Evolutionary conservation across 805 yeast species (phyloP), one percentile per base, ranked within the genome.

Genomic region (Yarrowia sp.): DNA sequence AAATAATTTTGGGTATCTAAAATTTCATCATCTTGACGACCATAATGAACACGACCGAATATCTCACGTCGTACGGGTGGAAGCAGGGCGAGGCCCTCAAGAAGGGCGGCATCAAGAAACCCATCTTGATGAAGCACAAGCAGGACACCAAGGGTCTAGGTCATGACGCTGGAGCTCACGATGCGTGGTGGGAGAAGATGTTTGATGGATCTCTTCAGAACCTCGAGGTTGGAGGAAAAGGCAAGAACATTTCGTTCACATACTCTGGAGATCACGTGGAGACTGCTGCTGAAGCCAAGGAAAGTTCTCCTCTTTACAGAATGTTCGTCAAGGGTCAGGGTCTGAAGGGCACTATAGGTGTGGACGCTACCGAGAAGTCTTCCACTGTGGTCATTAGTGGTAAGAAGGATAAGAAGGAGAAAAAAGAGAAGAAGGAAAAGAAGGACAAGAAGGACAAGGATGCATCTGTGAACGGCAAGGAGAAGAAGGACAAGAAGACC

Each of bases 181-280:
- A 91, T 72, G 89, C 91, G 56, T 94, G 99, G 99, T 94, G 99
- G 99, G 99, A 94, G 73, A 84, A 91, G 72, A 82, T 94, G 55
- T 95, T 95, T 80, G 98, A 94, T 78, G 97, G 97, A 1, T 97
- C 92, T 72, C 82, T 94, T 72, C 91, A 91, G 75, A 85, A 86
- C 9, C 77, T 95, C 64, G 92, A 90, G 69, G 91, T 91, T 3
- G 70, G 68, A 26, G 56, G 72, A 12, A 70, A 59, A 3, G 75
- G 74, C 5, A 80, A 80, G 0, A 78, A 74, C 0, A 82, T 90
- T 0, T 76, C 81, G 9, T 88, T 90, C 73, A 81, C 81, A 35
- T 90, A 86, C 71, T 85, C 84, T 49, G 86, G 83, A 82, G 1
- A 85, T 82, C 8, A 78, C 79, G 59, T 84, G 81, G 43, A 79